Evolutionary conservation across 2,329 filamentous ascomycete genomes (phyloP), one percentile per base, ranked within the genome.

Genomic region (Cercospora sp.): DNA sequence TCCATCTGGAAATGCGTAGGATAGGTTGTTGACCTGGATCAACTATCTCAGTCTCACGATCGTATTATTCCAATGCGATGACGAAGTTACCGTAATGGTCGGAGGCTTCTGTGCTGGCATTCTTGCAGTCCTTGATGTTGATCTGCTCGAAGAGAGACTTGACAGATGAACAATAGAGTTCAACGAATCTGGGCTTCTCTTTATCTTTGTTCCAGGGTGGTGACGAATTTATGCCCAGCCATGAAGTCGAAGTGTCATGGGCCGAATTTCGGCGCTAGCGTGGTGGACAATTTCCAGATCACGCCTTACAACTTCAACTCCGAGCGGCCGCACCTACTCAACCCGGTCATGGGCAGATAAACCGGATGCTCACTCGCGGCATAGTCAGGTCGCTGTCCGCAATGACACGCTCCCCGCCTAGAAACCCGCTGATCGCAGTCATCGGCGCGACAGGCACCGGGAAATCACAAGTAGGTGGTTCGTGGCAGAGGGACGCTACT

Each of bases 371-470:
- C 23, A 4, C 28, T n/a, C 62, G 33, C 55, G 36, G 63, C 62
- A 55, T 57, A 42, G 23, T 23, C 20, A 64, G 66, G 53, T 61
- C 64, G 36, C 33, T 65, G 26, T 64, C 67, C 4, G 72, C 18
- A 6, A 76, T 75, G 74, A 68, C 73, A 20, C 72, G 70, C 23
- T 23, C 60, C 28, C 72, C 71, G 40, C 73, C 72, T n/a, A 67
- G 57, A 9, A 68, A 70, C 12, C 91, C 93, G 26, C 82, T 97
- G 70, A 85, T 98, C 75, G 89, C 92, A 60, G 87, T 98, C 69
- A 85, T 97, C 60, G 94, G 94, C 73, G 91, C 94, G 59, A 98
- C 94, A 9, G 94, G 94, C 67, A 97, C 94, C 1, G 94, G 94
- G 70, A 97, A 97, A 81, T 97, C 93, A 45, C 90, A 96, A 83